These are phyloP conservation scores for Coniosporium tulheliwenetii DNA, from an alignment of 2,329 filamentous ascomycete genomes.

Conservation along the genomic window DNA sequence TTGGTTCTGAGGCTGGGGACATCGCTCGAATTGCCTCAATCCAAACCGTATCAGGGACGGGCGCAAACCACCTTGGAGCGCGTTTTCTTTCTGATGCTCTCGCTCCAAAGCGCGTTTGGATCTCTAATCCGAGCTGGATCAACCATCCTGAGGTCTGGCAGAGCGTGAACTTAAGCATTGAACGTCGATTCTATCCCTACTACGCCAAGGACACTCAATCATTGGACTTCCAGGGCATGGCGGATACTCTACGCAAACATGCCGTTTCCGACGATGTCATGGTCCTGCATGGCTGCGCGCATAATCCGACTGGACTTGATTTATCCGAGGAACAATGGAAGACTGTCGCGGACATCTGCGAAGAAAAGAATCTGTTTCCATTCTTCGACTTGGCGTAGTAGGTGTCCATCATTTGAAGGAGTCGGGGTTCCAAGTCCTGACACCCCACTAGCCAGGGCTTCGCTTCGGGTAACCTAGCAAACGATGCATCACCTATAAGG, in stretches of 20 bases:
- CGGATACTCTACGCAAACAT: constrained; percentile 8
- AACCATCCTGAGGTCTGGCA: constrained; percentile 19
- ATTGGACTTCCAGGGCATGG: constrained; percentile 17
- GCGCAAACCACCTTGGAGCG: too few species aligned
- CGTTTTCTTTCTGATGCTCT: too few species aligned
- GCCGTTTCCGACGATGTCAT: constrained; percentile 16
- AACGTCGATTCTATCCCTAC: constrained; percentile 10
- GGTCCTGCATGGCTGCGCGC: constrained; percentile 20
- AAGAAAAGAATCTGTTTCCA: constrained; percentile 14
- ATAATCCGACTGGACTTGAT: constrained; percentile 25
- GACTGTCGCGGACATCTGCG: constrained; percentile 14
- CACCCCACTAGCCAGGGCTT: constrained; percentile 15
- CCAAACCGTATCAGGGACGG: too few species aligned
- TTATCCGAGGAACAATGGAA: constrained; percentile 18
- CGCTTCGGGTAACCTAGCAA: constrained; percentile 16
- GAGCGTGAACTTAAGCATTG: constrained; percentile 7
- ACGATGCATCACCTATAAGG: constrained; percentile 10
- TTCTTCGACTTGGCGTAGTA: constrained; percentile 22
- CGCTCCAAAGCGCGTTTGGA: too few species aligned
- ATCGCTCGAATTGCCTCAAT: too few species aligned
- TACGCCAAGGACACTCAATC: constrained; percentile 10
- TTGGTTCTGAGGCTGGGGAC: too few species aligned
- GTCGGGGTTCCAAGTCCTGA: too few species aligned
- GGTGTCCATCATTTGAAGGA: too few species aligned
- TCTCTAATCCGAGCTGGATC: constrained; percentile 7